Evolutionary conservation across 2,329 filamentous ascomycete genomes (phyloP), one percentile per base, ranked within the genome.

Genomic region (Stagonosporopsis vannaccii): DNA sequence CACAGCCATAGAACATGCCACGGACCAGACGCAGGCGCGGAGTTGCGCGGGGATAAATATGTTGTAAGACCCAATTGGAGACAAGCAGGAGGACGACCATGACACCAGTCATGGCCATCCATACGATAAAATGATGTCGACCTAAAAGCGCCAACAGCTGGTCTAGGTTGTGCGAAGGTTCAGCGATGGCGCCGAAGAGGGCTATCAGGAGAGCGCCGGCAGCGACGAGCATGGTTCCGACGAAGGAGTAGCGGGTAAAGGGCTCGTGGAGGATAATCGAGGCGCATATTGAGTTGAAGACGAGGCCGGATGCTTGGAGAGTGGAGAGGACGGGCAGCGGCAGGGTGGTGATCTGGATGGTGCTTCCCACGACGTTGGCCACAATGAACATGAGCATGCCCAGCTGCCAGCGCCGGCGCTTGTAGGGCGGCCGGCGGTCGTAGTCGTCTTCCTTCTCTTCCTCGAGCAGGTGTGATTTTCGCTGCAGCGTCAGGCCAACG

Each of bases 231-330:
- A 95, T 69, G 1, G 95, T 99, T 33, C 95, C 95, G 69, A 91
- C 85, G 33, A 96, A 83, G n/a, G 94, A 97, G 84, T 92, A 96
- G 74, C 85, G 86, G 48, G 95, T 98, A 78, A 98, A 99, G 4
- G 93, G 91, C 77, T 99, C 94, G 70, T 90, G 89, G 43, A 99
- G 85, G 69, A 98, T 91, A 54, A 98, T 80, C 40, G 92, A 96
- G 59, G 95, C 95, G 82, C 96, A 97, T 76, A 98, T 92, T 54
- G 94, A 97, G 81, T 99, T 99, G 83, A 99, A 99, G 60, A 99
- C 95, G 51, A 99, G 84, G 40, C 95, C 95, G 3, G 94, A 96
- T 74, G 85, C 65, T 79, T 99, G 95, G 33, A 99, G 82, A 1
- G 95, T 97, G 53, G 94, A 98, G 30, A 99, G 85, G 6, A 99